Base-by-base conservation (phyloP, 2,329 filamentous ascomycete species). In the Ascochyta clinopodiicola region DNA sequence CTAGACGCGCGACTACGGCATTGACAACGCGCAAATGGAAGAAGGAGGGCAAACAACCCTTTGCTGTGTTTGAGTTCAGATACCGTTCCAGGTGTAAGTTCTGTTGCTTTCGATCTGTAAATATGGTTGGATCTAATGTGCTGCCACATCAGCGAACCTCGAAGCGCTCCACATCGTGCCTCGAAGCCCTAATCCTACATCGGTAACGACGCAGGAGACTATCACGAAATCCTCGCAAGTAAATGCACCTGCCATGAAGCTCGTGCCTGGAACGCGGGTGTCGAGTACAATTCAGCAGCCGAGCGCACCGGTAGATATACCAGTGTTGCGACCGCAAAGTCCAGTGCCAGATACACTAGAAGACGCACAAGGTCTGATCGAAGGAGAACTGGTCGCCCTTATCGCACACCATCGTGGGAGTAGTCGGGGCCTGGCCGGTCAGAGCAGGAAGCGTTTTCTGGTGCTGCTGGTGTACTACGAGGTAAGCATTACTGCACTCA, bases 141-240 rank as follows among this genome's bases (percentile, higher is more conserved):
- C 8, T 12, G 35, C 19, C n/a, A 21, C 17, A 8, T 37, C 45
- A 48, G 45, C 45, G 6, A 29, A 39, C 27, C 58, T 75, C 1
- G 63, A 73, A 57, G 50, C 60, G 10, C 61, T 73, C 8, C 29
- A 53, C 19, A 62, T 75, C n/a, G 61, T 75, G 9, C 61, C 55
- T 6, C 53, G 63, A 3, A 56, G 38, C 2, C 67, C 64, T 2
- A 63, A 48, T 8, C 69, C 67, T 6, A 13, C 50, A 3, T 45
- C 36, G 22, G 44, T 4, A 12, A 13, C 34, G 5, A n/a, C 15
- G 13, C n/a, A 43, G n/a, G 9, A n/a, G 6, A 9, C n/a, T 29
- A 10, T 13, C 25, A 10, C 8, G 6, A 29, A 5, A 17, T 31
- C 24, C 4, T 10, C 25, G 25, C 27, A 7, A 22, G n/a, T 15